phyloP scores from a whole-genome alignment of 169 alveolate genomes.

The Plasmodium vinckei region DNA sequence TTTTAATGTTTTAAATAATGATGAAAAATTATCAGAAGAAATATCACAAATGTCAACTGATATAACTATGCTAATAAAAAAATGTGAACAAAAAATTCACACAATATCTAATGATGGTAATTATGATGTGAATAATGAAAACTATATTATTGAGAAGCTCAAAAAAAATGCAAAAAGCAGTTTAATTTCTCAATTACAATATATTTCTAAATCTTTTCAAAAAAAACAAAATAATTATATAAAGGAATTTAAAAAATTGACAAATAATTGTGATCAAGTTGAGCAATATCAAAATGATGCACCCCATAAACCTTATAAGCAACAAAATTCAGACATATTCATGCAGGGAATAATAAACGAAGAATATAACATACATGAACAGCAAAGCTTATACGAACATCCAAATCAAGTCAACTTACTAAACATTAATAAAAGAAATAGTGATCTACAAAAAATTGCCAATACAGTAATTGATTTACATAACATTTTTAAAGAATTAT shows the following conservation, averaged over 20 bases:
- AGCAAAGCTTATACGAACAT: constrained; percentile 54
- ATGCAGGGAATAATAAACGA: not conserved
- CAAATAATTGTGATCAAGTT: constrained; percentile 64
- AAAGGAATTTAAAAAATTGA: constrained; percentile 77
- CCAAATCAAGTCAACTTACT: constrained; percentile 70
- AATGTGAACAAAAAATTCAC: constrained; percentile 55
- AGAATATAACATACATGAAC: not conserved
- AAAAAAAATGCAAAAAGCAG: constrained; percentile 83
- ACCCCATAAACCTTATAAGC: not conserved
- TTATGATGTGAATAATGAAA: not conserved
- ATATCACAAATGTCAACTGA: constrained; percentile 72
- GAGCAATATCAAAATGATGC: constrained; percentile 21
- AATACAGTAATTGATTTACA: constrained; percentile 83
- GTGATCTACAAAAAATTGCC: constrained; percentile 81
- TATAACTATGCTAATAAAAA: constrained; percentile 46
- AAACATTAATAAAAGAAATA: constrained; percentile 78
- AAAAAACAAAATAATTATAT: constrained; percentile 79
- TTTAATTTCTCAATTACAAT: constrained; percentile 79
- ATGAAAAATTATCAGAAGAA: constrained; percentile 50
- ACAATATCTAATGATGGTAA: constrained; percentile 20
- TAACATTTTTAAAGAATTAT: constrained; percentile 85
- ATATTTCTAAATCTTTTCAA: constrained; percentile 80
- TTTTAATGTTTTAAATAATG: constrained; percentile 70
- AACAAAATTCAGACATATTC: no score
- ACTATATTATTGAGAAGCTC: constrained; percentile 47